Evolutionary conservation across 345 rosid genomes (phyloP).

Genomic region (Citrus mangshanensis): DNA sequence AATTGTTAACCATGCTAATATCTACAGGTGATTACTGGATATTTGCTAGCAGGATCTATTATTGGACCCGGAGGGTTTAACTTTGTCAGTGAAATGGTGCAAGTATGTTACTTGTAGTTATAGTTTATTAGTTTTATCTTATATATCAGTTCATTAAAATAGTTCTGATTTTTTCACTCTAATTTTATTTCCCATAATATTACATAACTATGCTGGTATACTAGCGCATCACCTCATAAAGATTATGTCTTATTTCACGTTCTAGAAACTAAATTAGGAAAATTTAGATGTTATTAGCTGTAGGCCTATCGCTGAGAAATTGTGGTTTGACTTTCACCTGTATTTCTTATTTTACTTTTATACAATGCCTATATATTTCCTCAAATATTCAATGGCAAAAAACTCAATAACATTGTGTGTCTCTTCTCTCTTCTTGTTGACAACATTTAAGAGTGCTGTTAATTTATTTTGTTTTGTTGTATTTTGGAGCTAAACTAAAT

Average conservation of each 20-base stretch:
- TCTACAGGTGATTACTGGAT: conserved; percentile 88
- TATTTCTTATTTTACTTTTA: neutral
- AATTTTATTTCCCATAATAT: neutral
- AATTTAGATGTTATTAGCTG: neutral
- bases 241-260: neutral
- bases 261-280: neutral
- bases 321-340: neutral
- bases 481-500: neutral
- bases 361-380: neutral
- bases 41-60: conserved; percentile 82
- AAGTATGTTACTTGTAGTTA: conserved; percentile 51
- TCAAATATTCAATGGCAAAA: neutral
- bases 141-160: neutral
- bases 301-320: neutral
- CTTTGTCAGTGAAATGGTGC: conserved; percentile 97
- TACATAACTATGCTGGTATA: neutral
- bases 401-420: neutral
- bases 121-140: conserved; percentile 1
- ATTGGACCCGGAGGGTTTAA: conserved; percentile 96
- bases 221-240: neutral
- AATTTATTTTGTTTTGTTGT: neutral
- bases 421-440: neutral
- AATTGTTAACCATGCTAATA: conserved; percentile 10
- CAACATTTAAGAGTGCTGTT: neutral
- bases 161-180: neutral